Evolutionary conservation across 2,329 filamentous ascomycete genomes (phyloP).

Genomic region (Pseudogymnoascus sp.): DNA sequence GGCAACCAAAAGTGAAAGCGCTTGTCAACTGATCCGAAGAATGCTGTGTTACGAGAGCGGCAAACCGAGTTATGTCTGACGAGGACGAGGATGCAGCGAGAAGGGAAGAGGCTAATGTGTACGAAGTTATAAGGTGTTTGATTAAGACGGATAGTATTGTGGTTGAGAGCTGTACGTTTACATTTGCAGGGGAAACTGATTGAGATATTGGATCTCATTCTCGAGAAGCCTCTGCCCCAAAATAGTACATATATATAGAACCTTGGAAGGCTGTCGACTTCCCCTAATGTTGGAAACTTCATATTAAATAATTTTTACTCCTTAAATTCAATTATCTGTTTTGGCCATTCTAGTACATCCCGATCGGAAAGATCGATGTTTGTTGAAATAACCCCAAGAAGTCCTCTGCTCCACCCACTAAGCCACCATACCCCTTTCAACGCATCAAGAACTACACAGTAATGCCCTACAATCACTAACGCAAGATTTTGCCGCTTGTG

Average conservation of each 20-base stretch:
- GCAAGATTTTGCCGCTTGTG: conserved; percentile 11
- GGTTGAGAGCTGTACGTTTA: conserved; percentile 25
- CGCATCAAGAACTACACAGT: conserved; percentile 13
- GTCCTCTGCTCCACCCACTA: conserved; percentile 11
- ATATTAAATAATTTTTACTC: neutral
- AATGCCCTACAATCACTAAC: conserved; percentile 14
- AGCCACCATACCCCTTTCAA: conserved; percentile 15
- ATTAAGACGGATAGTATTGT: conserved; percentile 22
- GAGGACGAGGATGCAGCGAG: conserved; percentile 30
- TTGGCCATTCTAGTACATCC: conserved; percentile 10
- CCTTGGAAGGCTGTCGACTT: too few species aligned
- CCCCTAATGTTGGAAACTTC: neutral
- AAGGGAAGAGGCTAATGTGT: conserved; percentile 33
- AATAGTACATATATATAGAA: neutral
- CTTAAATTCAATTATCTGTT: neutral
- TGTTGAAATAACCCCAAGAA: conserved; percentile 11
- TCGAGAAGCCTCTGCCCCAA: neutral
- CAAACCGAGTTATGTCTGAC: conserved; percentile 26
- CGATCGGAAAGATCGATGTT: conserved; percentile 1
- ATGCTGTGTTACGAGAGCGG: conserved; percentile 24
- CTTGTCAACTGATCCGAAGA: conserved; percentile 28
- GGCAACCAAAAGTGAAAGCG: conserved; percentile 33
- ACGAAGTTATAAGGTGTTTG: conserved; percentile 32
- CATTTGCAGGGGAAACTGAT: conserved; percentile 18
- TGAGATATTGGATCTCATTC: neutral